These are phyloP conservation scores for Mucor indicus DNA, from an alignment of 371 early-diverging fungal genomes.

Conservation along the genomic window DNA sequence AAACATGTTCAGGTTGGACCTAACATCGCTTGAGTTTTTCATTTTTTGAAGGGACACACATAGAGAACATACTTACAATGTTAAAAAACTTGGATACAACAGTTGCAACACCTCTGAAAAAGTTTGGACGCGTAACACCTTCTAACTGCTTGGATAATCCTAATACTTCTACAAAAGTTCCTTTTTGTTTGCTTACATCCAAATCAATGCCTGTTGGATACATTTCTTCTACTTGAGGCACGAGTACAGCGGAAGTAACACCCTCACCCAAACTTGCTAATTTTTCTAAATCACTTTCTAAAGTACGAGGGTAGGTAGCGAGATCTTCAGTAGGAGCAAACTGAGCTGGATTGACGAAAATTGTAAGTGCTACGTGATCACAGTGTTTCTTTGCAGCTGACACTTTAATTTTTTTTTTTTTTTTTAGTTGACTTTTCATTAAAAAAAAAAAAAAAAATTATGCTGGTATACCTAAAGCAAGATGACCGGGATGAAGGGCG, in stretches of 20 bases:
- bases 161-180: slow-evolving; percentile 90
- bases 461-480: slow-evolving; percentile 75
- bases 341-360: slow-evolving; percentile 97
- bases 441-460: too few relatives aligned
- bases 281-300: slow-evolving; percentile 65
- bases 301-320: slow-evolving; percentile 86
- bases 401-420: slow-evolving; percentile 31
- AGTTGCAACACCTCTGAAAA: slow-evolving; percentile 97
- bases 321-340: slow-evolving; percentile 96
- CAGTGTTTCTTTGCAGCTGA: slow-evolving; percentile 56
- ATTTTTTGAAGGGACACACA: not conserved
- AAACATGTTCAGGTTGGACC: slow-evolving; percentile 77
- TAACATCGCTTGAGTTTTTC: slow-evolving; percentile 2
- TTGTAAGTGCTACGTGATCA: slow-evolving; percentile 75
- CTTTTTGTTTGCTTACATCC: slow-evolving; percentile 72
- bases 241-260: slow-evolving; percentile 62
- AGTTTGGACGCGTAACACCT: slow-evolving; percentile 90
- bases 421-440: too few relatives aligned
- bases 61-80: slow-evolving; percentile 52
- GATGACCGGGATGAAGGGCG: slow-evolving; percentile 89
- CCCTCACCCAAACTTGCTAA: slow-evolving; percentile 47
- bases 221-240: slow-evolving; percentile 86
- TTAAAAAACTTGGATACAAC: slow-evolving; percentile 94
- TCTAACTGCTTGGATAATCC: slow-evolving; percentile 91
- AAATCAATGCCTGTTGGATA: slow-evolving; percentile 89